phyloP scores from a whole-genome alignment of 2,329 filamentous ascomycete genomes.

The Mycosphaerella arachidis region DNA sequence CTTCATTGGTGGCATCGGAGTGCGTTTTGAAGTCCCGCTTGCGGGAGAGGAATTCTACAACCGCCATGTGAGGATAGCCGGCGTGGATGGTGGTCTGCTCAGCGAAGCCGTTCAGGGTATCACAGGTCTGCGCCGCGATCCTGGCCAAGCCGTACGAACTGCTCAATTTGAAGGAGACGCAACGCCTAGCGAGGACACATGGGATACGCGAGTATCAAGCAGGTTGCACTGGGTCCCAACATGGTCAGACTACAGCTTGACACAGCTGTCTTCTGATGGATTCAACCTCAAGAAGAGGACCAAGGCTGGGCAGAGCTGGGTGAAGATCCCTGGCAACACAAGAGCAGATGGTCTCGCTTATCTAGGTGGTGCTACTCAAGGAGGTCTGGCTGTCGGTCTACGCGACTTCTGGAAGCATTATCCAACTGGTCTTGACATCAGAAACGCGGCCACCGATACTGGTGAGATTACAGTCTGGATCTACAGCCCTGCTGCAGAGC shows the following conservation, averaged over 20 bases:
- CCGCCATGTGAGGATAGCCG: conserved; percentile 55
- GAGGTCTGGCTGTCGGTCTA: conserved; percentile 51
- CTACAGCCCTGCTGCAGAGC: conserved; percentile 53
- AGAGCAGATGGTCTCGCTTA: conserved; percentile 56
- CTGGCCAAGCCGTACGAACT: conserved; percentile 45
- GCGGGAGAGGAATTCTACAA: conserved; percentile 52
- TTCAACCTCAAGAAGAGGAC: conserved; percentile 59
- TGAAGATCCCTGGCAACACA: conserved; percentile 55
- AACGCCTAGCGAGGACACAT: conserved; percentile 43
- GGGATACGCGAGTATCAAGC: conserved; percentile 32
- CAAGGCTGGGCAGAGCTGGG: conserved; percentile 53
- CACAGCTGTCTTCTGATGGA: conserved; percentile 56
- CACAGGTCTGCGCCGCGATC: conserved; percentile 55
- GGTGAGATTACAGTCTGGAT: conserved; percentile 58
- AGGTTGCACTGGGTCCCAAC: conserved; percentile 54
- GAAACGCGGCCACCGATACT: conserved; percentile 46
- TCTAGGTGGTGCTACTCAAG: conserved; percentile 52
- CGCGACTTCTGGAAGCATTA: conserved; percentile 58
- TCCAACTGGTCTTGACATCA: conserved; percentile 55
- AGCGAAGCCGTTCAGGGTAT: conserved; percentile 57
- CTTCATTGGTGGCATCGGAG: conserved; percentile 52
- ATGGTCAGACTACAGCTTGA: conserved; percentile 56
- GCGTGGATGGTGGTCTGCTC: conserved; percentile 52
- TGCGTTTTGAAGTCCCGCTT: conserved; percentile 54
- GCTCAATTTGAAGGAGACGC: conserved; percentile 50